Percentiles rank a stretch among this genome's conserved stretches.
Evolutionary conservation across 371 early-diverging fungal genomes (phyloP).

Genomic region (Chytridium lagenaria): DNA sequence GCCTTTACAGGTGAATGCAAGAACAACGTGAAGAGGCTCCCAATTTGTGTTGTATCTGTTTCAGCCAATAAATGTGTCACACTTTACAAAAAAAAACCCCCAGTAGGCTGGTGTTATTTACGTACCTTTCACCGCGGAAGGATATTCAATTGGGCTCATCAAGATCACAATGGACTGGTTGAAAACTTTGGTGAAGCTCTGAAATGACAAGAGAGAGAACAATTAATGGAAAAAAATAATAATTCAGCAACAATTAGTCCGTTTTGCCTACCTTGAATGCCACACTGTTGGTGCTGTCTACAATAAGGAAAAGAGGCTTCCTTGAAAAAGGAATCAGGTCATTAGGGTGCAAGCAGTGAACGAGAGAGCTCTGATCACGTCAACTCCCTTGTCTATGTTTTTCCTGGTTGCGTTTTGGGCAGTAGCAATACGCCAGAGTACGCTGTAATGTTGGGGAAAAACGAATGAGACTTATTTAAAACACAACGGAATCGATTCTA

Average conservation of each 20-base stretch:
- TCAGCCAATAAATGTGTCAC: not conserved
- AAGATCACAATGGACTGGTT: conserved; percentile 85
- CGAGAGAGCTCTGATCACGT: conserved; percentile 45
- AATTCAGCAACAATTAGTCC: not conserved
- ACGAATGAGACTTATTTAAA: not conserved
- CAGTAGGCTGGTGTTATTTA: too few species aligned
- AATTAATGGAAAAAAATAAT: conserved; percentile 15
- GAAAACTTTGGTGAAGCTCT: conserved; percentile 75
- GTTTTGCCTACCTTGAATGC: conserved; percentile 69
- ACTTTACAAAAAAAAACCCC: not conserved
- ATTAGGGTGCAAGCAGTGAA: conserved; percentile 83
- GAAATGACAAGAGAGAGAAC: too few species aligned
- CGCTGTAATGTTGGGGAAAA: conserved; percentile 48
- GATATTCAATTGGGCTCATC: conserved; percentile 89
- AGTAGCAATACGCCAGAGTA: conserved; percentile 76
- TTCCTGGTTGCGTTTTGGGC: conserved; percentile 57
- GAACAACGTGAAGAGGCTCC: conserved; percentile 90
- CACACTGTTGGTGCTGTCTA: conserved; percentile 85
- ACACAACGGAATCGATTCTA: conserved; percentile 7
- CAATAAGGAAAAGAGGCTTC: conserved; percentile 89
- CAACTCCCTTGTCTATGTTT: conserved; percentile 43
- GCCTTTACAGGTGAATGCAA: conserved; percentile 70
- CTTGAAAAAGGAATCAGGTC: conserved; percentile 93
- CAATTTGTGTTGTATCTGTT: conserved; percentile 79
- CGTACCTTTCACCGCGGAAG: conserved; percentile 74